Evolutionary conservation across 495 filamentous ascomycete genomes (phyloP), one percentile per base, ranked within the genome.

Genomic region (Neurospora tetraspora): DNA sequence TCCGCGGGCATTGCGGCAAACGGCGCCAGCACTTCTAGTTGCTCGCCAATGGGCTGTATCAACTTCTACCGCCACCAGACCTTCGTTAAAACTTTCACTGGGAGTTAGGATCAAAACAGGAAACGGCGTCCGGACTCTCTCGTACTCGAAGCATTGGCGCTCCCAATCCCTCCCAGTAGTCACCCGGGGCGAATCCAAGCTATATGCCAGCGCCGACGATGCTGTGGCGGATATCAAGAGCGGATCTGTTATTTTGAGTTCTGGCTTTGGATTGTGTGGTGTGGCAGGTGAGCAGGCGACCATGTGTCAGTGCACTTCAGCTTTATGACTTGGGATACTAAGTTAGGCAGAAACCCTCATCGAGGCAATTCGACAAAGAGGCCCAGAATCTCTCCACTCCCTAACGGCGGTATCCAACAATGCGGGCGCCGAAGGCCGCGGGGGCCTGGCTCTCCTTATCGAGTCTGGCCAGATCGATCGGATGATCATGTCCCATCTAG

Each of bases 331-430:
- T 8, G 0, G 5, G 14, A 40, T 39, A 16, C 40, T 47, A 31
- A 31, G 14, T 71, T 42, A 72, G 70, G 16, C 72, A 79, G 78
- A 86, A 73, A 87, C 86, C 0, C 80, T 88, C 6, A 88, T 88
- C 68, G 80, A 81, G 39, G 86, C 86, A 1, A 78, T 88, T 14
- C 82, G 82, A 59, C 78, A 79, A 10, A 80, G 84, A 70, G 86
- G 86, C 38, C 76, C 78, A 8, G 78, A 81, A 4, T 79, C 78
- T n/a, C 80, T 87, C 4, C 84, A 85, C 72, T 80, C 82, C 8
- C 82, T 91, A 16, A 91, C 89, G 2, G 88, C 86, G 42, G 89
- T 91, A 39, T 91, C 88, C 69, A 91, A 91, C 79, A 91, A 91
- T 78, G 89, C 88, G 27, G 89, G 89, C 38, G 81, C 85, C 9